phyloP scores from a whole-genome alignment of 73 alveolate genomes.

The Paramecium primaurelia region DNA sequence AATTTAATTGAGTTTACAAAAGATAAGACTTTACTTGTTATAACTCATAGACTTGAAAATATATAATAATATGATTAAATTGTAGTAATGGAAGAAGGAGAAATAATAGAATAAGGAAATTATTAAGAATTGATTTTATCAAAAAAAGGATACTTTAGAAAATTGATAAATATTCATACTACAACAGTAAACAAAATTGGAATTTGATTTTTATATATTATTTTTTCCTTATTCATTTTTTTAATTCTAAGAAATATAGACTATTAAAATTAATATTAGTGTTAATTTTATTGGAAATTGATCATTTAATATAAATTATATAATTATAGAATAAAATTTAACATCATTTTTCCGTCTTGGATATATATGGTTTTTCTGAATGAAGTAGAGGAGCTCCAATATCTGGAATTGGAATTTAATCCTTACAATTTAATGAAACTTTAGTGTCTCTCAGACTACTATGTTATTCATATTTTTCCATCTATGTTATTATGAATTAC shows the following conservation, averaged over 20 bases:
- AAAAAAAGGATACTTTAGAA: background rate
- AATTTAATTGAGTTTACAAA: constrained; percentile 53
- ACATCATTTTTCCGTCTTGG: background rate
- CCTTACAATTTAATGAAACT: background rate
- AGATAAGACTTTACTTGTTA: constrained; percentile 62
- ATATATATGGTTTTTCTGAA: background rate
- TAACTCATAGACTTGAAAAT: constrained; percentile 75
- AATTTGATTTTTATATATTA: no score
- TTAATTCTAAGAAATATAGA: no score
- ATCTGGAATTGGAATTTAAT: background rate
- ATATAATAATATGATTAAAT: constrained; percentile 64
- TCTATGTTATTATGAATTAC: background rate
- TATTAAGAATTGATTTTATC: constrained; percentile 49
- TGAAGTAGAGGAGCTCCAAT: background rate
- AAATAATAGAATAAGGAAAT: constrained; percentile 64
- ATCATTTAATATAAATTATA: background rate
- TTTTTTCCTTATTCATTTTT: background rate
- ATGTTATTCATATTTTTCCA: background rate
- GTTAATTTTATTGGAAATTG: no score
- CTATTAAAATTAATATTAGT: no score
- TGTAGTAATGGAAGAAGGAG: constrained; percentile 68
- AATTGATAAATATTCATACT: background rate
- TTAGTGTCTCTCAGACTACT: background rate
- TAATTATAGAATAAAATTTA: background rate
- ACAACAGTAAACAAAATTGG: background rate